phyloP scores from a whole-genome alignment of 2,329 filamentous ascomycete genomes.

The Venturia effusa region DNA sequence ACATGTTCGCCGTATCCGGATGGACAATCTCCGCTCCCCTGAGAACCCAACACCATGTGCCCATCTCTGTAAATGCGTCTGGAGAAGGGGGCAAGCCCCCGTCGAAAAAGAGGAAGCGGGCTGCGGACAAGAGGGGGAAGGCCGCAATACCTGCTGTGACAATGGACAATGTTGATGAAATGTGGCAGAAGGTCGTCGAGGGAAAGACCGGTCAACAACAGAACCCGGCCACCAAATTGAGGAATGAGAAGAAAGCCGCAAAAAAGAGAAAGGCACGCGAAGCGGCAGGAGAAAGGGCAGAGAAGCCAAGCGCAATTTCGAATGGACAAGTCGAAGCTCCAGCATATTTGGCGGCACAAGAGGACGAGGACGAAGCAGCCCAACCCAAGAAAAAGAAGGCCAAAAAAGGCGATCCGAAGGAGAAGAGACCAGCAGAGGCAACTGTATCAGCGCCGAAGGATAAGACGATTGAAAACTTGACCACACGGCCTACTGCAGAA shows the following conservation, averaged over 20 bases:
- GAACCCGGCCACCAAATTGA: conserved; percentile 4
- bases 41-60: conserved; percentile 53
- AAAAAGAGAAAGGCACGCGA: conserved; percentile 20
- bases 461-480: conserved; percentile 14
- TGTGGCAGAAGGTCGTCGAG: conserved; percentile 74
- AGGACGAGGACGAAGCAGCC: conserved; percentile 19
- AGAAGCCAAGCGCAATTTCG: conserved; percentile 17
- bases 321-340: conserved; percentile 15
- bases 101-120: conserved; percentile 35
- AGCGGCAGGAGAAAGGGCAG: conserved; percentile 14
- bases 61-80: conserved; percentile 19
- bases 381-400: conserved; percentile 20
- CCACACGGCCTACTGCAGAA: not conserved
- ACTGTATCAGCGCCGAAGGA: conserved; percentile 22
- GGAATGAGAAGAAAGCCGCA: conserved; percentile 16
- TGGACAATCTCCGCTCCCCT: conserved; percentile 75
- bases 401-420: conserved; percentile 28
- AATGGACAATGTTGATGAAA: conserved; percentile 58
- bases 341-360: not conserved
- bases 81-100: conserved; percentile 22
- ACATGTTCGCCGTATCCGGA: conserved; percentile 87
- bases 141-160: conserved; percentile 38
- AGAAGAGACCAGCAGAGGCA: conserved; percentile 26
- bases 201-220: conserved; percentile 37
- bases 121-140: conserved; percentile 18